Base-by-base conservation (phyloP, 2,329 filamentous ascomycete genomes). In the Aspergillus awamori region DNA sequence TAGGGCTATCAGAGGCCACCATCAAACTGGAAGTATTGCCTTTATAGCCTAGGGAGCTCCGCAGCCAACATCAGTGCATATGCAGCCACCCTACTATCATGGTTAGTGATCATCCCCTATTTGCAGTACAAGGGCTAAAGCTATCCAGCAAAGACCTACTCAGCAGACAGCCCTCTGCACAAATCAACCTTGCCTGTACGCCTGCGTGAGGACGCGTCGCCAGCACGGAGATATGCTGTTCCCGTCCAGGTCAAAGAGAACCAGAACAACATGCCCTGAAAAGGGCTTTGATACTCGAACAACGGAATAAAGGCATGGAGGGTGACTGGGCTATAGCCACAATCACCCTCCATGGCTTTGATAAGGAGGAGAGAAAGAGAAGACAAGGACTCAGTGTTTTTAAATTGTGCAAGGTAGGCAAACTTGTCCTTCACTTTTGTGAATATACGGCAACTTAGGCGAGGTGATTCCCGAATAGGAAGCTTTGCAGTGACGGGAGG, bases 381-480 rank as follows among this genome's bases (percentile, higher is more conserved):
- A 30, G n/a, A 8, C 10, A 1, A 26, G 33, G 5, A 20, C 11
- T 28, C 26, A 17, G 41, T 59, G 53, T 57, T 56, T 56, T 51
- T 11, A 8, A 10, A 49, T 30, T 38, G n/a, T 36, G 15, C 39
- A 53, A 17, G 47, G 17, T 30, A 62, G 59, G 57, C 47, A 60
- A 60, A 63, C 45, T 38, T 33, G 13, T 56, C n/a, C 45, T 63
- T 60, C 53, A 62, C 53, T 57, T 26, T 55, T 38, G 10, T 53
- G 57, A 48, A 61, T 55, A 38, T 43, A 57, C 28, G 51, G 48
- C 38, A 65, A 54, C 47, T 52, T 52, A 63, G 59, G 55, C 62
- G 62, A 67, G 51, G 57, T 58, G 64, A 67, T 65, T 43, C 64
- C 62, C 33, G 26, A 58, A 65, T 59, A 45, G 60, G 64, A 58